phyloP scores from a whole-genome alignment of 2,329 filamentous ascomycete species.

The Xylariaceae sp. region DNA sequence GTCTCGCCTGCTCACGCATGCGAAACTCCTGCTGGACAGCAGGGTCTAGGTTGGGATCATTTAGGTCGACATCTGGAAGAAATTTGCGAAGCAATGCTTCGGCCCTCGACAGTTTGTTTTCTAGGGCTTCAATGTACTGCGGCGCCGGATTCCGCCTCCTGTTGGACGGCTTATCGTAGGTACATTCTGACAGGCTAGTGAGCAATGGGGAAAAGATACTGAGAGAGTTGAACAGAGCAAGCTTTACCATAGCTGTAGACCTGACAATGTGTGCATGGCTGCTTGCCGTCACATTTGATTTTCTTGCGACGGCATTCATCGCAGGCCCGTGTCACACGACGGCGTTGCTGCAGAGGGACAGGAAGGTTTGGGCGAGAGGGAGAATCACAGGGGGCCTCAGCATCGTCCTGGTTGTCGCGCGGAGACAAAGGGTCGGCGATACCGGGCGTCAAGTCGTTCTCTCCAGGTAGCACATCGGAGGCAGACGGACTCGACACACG shows the following conservation, averaged over 20 bases:
- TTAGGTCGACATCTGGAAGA: slow-evolving; percentile 77
- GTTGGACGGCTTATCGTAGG: slow-evolving; percentile 92
- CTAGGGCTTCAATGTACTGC: slow-evolving; percentile 87
- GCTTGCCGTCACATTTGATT: slow-evolving; percentile 82
- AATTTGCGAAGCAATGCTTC: slow-evolving; percentile 74
- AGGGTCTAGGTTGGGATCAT: slow-evolving; percentile 77
- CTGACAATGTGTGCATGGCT: slow-evolving; percentile 90
- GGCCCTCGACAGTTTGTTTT: slow-evolving; percentile 74
- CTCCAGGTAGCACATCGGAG: slow-evolving; percentile 36
- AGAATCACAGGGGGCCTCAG: slow-evolving; percentile 21
- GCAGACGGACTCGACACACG: slow-evolving; percentile 33
- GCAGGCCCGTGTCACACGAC: slow-evolving; percentile 74
- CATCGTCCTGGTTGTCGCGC: slow-evolving; percentile 33
- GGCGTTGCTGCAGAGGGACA: slow-evolving; percentile 66
- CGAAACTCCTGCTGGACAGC: slow-evolving; percentile 65
- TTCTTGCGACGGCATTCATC: slow-evolving; percentile 74
- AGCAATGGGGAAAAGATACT: slow-evolving; percentile 23
- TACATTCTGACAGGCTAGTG: slow-evolving; percentile 61
- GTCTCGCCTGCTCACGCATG: slow-evolving; percentile 48
- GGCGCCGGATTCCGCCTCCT: slow-evolving; percentile 83
- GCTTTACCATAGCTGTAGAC: slow-evolving; percentile 91
- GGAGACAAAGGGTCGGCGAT: slow-evolving; percentile 31
- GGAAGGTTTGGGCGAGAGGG: slow-evolving; percentile 35
- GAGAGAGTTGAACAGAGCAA: slow-evolving; percentile 6
- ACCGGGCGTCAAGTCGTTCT: slow-evolving; percentile 32